Conservation (phyloP, 2,329 filamentous ascomycete species). For the Nemania sp. region DNA sequence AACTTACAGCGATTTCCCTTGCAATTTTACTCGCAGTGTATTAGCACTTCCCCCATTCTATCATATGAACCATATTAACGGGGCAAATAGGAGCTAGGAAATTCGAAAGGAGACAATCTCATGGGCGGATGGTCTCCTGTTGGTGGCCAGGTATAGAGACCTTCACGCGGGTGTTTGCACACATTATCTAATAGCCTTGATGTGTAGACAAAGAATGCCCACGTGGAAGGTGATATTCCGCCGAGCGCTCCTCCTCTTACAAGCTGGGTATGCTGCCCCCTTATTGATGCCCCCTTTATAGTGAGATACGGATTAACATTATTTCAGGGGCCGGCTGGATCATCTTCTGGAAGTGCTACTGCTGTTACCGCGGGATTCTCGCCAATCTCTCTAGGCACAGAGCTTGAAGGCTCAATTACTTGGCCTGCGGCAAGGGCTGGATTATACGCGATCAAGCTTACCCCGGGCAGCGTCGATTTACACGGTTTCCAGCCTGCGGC, state of each 20-base stretch:
- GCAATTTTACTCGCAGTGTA: no score
- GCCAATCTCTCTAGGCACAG: constrained; percentile 1
- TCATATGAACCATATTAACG: not conserved
- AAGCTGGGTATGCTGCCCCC: not conserved
- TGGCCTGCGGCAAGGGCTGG: not conserved
- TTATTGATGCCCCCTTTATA: not conserved
- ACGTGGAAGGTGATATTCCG: not conserved
- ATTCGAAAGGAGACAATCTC: not conserved
- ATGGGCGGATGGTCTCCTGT: not conserved
- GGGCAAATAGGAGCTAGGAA: not conserved
- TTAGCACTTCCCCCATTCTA: no score
- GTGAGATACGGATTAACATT: not conserved
- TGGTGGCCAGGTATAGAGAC: not conserved
- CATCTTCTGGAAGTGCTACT: constrained; percentile 6
- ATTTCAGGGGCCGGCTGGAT: not conserved
- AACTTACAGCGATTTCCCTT: no score
- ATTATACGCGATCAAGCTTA: constrained; percentile 10
- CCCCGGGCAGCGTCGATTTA: not conserved
- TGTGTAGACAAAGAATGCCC: not conserved
- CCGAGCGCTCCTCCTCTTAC: not conserved
- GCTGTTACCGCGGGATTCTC: constrained; percentile 4
- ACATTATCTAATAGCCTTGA: not conserved
- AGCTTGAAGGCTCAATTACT: not conserved
- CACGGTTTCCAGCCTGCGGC: not conserved
- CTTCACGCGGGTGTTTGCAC: not conserved